Base-by-base conservation (phyloP, 768 basidiomycete species). In the Russula foetens region DNA sequence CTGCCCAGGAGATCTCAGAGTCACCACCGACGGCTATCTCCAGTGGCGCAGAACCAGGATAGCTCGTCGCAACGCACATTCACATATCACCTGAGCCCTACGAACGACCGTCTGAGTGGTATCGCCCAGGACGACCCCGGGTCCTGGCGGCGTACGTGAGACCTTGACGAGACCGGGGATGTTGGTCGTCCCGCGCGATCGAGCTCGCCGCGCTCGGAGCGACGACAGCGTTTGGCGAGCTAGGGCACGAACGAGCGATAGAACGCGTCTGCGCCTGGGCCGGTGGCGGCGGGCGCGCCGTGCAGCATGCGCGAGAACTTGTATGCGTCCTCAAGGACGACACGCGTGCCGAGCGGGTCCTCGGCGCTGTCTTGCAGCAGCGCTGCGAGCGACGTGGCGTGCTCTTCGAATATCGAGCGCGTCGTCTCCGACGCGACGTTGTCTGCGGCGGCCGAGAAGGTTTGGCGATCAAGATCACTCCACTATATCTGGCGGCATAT, bases 101-200 rank as follows among this genome's bases (percentile, higher is more conserved):
- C 90, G 74, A 12, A 94, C 89, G 47, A 92, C 85, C 19, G 83
- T 86, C 78, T 88, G 88, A 47, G 79, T 68, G 57, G 76, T 81
- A 29, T 84, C 81, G 38, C 76, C 71, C 56, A 60, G 49, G 56
- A 71, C 67, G 11, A 78, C 76, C 41, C 74, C 73, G 1, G 74
- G 70, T 14, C 71, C 68, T 8, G 68, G 52, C 0, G 73, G 65
- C 0, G 73, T 77, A 61, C 75, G 77, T 1, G 82, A 81, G 15
- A 92, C 84, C 72, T 93, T 94, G 55, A 92, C 92, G 29, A 93
- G 76, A 2, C 92, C 92, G 3, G 91, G 91, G 71, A 94, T 94
- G 63, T 92, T 83, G 0, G 90, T 90, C 4, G 89, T 84, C 12
- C 92, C 92, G 4, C 90, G 12, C 80, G 76, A 67, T 92, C 90